Evolutionary conservation across 371 early-diverging fungal genomes (phyloP).

Genomic region (Smittium mucronatum): DNA sequence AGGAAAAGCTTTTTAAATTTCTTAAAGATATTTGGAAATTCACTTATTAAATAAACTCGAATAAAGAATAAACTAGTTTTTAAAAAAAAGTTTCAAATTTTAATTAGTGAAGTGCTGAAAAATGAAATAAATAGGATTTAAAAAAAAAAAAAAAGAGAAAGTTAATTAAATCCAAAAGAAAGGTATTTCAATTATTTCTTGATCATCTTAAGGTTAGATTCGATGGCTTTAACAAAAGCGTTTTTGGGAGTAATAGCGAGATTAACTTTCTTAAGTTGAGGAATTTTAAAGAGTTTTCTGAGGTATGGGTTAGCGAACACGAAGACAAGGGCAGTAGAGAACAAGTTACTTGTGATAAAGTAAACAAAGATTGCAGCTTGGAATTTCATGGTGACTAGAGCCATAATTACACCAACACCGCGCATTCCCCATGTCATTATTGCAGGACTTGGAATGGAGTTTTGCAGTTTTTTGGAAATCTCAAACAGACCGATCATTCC

Average conservation of each 20-base stretch:
- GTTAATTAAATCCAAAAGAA: no score
- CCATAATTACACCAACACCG: constrained; percentile 41
- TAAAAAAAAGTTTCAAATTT: no score
- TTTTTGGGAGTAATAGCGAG: constrained; percentile 12
- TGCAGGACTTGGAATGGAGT: constrained; percentile 20
- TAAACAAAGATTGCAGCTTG: constrained; percentile 76
- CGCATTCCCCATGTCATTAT: constrained; percentile 60
- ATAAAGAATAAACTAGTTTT: no score
- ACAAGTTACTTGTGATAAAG: constrained; percentile 64
- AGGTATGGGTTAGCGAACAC: constrained; percentile 45
- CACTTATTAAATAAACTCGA: no score
- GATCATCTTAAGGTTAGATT: background rate
- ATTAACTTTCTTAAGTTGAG: constrained; percentile 18
- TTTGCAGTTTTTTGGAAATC: constrained; percentile 29
- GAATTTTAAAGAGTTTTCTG: constrained; percentile 33
- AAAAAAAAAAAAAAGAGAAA: no score
- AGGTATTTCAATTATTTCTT: constrained; percentile 2
- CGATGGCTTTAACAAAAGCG: constrained; percentile 9
- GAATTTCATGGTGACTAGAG: constrained; percentile 56
- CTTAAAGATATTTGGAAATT: no score
- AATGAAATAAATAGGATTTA: no score
- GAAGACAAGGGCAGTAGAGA: constrained; percentile 55
- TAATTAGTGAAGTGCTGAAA: no score
- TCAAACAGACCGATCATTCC: constrained; percentile 67
- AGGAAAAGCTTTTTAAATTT: no score